These are phyloP conservation scores for Coemansia pectinata DNA, from an alignment of 192 early-diverging fungal genomes.

Conservation along the genomic window DNA sequence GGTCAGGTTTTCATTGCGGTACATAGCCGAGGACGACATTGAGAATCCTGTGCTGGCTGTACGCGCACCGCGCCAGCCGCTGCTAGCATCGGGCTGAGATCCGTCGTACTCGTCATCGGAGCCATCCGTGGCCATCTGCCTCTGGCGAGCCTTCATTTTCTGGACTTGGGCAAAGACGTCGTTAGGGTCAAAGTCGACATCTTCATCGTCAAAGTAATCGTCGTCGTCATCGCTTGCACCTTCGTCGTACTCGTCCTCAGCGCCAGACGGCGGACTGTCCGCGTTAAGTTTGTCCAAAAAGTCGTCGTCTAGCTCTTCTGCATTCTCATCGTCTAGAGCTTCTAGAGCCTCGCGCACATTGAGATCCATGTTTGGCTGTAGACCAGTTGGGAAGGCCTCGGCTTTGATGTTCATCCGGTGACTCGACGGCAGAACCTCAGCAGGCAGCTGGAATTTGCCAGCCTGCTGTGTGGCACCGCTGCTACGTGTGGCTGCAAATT, in stretches of 20 bases:
- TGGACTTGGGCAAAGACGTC: constrained; percentile 49
- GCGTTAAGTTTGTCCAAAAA: constrained; percentile 83
- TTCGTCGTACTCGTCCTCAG: constrained; percentile 49
- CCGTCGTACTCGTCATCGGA: constrained; percentile 13
- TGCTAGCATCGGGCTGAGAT: neutral
- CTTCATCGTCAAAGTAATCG: constrained; percentile 44
- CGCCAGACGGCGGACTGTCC: constrained; percentile 64
- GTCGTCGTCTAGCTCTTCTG: constrained; percentile 76
- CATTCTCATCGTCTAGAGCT: constrained; percentile 88
- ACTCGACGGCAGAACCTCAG: constrained; percentile 72
- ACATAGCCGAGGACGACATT: constrained; percentile 93
- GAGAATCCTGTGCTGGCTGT: constrained; percentile 66
- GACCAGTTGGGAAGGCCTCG: constrained; percentile 59
- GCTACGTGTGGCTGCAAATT: neutral
- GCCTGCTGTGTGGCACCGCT: neutral
- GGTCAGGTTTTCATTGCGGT: constrained; percentile 86
- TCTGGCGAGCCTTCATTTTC: constrained; percentile 47
- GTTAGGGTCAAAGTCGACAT: constrained; percentile 44
- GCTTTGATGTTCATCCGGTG: constrained; percentile 75
- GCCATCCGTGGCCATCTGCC: constrained; percentile 52
- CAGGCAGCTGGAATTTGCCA: constrained; percentile 64
- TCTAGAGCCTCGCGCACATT: constrained; percentile 86
- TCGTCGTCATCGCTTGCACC: constrained; percentile 53
- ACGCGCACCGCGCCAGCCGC: constrained; percentile 47
- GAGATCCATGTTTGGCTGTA: constrained; percentile 78